These are phyloP conservation scores for Limonium bicolor DNA, from an alignment of 148 eudicot genomes.

Conservation along the genomic window DNA sequence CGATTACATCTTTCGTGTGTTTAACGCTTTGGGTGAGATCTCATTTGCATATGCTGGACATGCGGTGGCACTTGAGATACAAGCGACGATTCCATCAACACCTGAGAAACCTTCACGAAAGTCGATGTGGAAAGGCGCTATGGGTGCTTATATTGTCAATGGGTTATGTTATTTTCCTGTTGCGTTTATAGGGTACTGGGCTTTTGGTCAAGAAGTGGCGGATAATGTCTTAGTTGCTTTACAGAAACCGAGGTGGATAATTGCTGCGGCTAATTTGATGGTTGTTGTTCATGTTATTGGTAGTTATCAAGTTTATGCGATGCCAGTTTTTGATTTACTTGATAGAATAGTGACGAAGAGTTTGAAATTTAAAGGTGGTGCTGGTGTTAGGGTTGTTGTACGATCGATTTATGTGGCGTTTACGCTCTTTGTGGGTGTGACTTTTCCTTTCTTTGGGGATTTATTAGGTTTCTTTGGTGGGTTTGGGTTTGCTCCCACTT, in stretches of 20 bases:
- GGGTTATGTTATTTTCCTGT: slow-evolving; percentile 88
- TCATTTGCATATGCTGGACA: slow-evolving; percentile 79
- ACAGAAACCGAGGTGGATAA: slow-evolving; percentile 70
- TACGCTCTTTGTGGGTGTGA: slow-evolving; percentile 65
- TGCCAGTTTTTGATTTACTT: slow-evolving; percentile 70
- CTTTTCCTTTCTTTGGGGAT: slow-evolving; percentile 94
- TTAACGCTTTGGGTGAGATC: slow-evolving; percentile 76
- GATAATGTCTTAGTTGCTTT: slow-evolving; percentile 74
- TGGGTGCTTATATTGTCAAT: slow-evolving; percentile 59
- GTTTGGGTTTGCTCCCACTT: slow-evolving; percentile 89
- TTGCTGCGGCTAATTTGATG: slow-evolving; percentile 89
- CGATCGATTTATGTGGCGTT: slow-evolving; percentile 75
- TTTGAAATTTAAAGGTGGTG: slow-evolving; percentile 34
- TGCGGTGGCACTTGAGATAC: slow-evolving; percentile 77
- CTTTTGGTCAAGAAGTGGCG: slow-evolving; percentile 73
- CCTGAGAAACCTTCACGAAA: slow-evolving; percentile 62
- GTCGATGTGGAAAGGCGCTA: slow-evolving; percentile 83
- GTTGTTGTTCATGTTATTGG: slow-evolving; percentile 92
- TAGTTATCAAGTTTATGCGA: slow-evolving; percentile 92
- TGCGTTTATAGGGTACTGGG: slow-evolving; percentile 78
- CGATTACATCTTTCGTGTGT: slow-evolving; percentile 68
- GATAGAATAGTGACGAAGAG: slow-evolving; percentile 33
- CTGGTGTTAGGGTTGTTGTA: slow-evolving; percentile 36
- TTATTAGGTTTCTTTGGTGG: slow-evolving; percentile 97
- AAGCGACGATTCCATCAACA: slow-evolving; percentile 85